Evolutionary conservation across 1,139 yeast genomes (phyloP), one percentile per base, ranked within the genome.

Genomic region (Zygosaccharomyces pseudobailii): DNA sequence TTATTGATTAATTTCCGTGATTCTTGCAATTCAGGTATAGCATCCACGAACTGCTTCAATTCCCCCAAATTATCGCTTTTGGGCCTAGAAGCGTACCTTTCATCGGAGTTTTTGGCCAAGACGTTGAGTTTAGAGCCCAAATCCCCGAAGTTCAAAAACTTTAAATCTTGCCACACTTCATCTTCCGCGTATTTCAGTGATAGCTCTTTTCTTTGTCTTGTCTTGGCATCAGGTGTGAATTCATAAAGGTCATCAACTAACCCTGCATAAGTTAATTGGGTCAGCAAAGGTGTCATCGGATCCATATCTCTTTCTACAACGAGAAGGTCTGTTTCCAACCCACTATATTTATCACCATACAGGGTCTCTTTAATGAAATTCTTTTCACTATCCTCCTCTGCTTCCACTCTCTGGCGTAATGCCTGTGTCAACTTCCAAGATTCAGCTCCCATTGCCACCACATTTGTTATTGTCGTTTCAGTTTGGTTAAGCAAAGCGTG

Each of bases 251-350:
- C 96, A 62, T 87, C 90, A 21, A 89, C 71, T 10, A 92, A 71
- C 0, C 98, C 98, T 31, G 79, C 75, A 62, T 90, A 92, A 2
- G 88, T 86, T 55, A 89, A 69, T 59, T 92, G 97, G 31, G 82
- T 80, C 51, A 88, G 69, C 10, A 87, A 61, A 2, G 89, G 83
- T 0, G 96, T 80, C 5, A 84, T 63, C 42, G 79, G 74, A 67
- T 92, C 98, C 30, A 82, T 64, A 48, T 81, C 79, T 45, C 98
- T 72, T 61, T 92, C 98, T 21, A 92, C 60, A 1, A 90, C 82
- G 13, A 92, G 75, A 41, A 90, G 68, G 63, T 84, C 87, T 34
- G 68, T 68, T 42, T 71, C 69, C 46, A 69, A 54, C 41, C 65
- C 66, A 49, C 72, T 71, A 46, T 52, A 50, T 43, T 62, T 64